Percentiles rank a stretch among this genome's conserved stretches.
phyloP scores from a whole-genome alignment of 352 stramenopile species.

The Blastocystis sp. region DNA sequence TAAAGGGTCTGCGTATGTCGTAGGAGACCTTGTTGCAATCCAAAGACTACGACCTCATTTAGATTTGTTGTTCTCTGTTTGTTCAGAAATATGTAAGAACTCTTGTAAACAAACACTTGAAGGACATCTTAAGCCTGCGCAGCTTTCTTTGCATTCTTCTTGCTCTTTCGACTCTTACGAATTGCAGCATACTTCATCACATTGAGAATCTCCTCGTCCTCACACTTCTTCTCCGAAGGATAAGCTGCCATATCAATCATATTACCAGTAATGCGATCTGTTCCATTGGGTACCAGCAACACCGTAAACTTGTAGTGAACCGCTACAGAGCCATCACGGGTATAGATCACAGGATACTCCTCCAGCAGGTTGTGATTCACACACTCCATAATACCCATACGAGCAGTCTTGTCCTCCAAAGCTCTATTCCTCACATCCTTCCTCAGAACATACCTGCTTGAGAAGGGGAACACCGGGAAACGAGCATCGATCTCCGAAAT shows the following conservation, averaged over 20 bases:
- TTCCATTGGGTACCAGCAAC: slow-evolving; percentile 87
- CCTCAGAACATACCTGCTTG: slow-evolving; percentile 86
- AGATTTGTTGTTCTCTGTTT: neutral
- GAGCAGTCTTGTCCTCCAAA: slow-evolving; percentile 74
- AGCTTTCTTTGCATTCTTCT: slow-evolving; percentile 59
- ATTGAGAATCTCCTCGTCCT: slow-evolving; percentile 60
- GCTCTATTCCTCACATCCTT: slow-evolving; percentile 3
- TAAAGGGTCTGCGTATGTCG: neutral
- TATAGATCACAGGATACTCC: slow-evolving; percentile 91
- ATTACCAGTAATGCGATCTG: slow-evolving; percentile 87
- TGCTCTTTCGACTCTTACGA: slow-evolving; percentile 62
- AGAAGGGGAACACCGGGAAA: slow-evolving; percentile 96
- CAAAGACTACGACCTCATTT: neutral
- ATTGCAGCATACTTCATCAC: slow-evolving; percentile 61
- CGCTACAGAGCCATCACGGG: slow-evolving; percentile 84
- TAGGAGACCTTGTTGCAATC: neutral
- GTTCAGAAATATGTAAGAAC: neutral
- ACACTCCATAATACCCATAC: slow-evolving; percentile 95
- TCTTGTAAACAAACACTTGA: no score
- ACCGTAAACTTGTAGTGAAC: slow-evolving; percentile 98
- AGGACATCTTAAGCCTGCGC: neutral
- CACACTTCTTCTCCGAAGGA: slow-evolving; percentile 41
- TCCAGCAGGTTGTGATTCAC: slow-evolving; percentile 91
- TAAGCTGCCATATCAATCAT: slow-evolving; percentile 67
- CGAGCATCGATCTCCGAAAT: slow-evolving; percentile 94